phyloP scores from a whole-genome alignment of 2,329 filamentous ascomycete species.

The Claviceps arundinis region DNA sequence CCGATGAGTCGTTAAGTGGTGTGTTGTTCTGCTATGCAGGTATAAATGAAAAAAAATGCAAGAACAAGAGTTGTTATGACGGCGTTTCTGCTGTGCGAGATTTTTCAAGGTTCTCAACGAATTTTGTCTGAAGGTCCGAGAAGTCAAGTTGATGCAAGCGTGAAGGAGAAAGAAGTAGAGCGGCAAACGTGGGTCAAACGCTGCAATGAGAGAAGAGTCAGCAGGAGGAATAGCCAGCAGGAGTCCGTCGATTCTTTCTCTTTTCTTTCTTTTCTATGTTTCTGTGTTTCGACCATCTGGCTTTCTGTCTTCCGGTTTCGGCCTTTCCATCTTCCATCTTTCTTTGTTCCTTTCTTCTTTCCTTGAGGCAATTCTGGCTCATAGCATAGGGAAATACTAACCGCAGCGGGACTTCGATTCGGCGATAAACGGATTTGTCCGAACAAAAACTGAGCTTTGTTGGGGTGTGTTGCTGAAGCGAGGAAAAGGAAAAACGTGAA shows the following conservation, averaged over 20 bases:
- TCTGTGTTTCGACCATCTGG: no score
- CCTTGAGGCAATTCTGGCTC: not conserved
- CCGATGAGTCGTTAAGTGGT: slow-evolving; percentile 19
- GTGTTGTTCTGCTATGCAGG: slow-evolving; percentile 6
- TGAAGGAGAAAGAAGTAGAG: not conserved
- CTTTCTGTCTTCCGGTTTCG: no score
- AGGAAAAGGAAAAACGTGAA: slow-evolving; percentile 1
- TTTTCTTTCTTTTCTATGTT: no score
- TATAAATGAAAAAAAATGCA: not conserved
- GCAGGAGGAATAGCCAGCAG: not conserved
- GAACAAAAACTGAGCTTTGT: slow-evolving; percentile 2
- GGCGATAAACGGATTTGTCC: slow-evolving; percentile 3
- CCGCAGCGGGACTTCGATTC: not conserved
- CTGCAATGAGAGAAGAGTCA: slow-evolving; percentile 10
- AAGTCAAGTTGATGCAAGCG: not conserved
- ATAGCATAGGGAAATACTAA: not conserved
- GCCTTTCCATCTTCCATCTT: no score
- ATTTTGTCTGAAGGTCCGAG: not conserved
- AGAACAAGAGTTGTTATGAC: not conserved
- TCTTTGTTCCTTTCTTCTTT: not conserved
- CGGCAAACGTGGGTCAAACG: slow-evolving; percentile 1
- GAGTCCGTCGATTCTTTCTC: no score
- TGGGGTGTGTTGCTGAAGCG: slow-evolving; percentile 1
- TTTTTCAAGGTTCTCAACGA: not conserved
- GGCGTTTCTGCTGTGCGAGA: not conserved